Conservation (phyloP, 1,284 basidiomycete species). For the Lentinula novae-zelandiae region DNA sequence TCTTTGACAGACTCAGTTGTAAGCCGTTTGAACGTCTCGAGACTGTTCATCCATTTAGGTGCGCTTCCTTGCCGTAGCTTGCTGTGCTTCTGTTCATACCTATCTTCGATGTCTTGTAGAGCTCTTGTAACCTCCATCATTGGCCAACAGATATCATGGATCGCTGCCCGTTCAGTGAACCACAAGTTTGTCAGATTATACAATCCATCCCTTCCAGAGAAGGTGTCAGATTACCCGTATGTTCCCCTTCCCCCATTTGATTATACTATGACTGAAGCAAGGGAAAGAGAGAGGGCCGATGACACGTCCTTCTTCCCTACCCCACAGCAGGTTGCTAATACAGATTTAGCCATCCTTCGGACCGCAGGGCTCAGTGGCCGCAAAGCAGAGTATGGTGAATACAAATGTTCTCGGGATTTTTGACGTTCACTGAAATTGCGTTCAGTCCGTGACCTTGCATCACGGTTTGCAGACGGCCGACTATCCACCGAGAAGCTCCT, state of each 20-base stretch:
- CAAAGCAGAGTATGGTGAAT: slow-evolving; percentile 82
- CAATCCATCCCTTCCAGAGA: slow-evolving; percentile 70
- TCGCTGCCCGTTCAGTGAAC: slow-evolving; percentile 84
- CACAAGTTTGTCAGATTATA: slow-evolving; percentile 79
- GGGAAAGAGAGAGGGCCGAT: not conserved
- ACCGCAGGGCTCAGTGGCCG: slow-evolving; percentile 74
- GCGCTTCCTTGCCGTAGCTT: slow-evolving; percentile 15
- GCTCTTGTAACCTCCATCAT: slow-evolving; percentile 69
- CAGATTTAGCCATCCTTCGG: slow-evolving; percentile 55
- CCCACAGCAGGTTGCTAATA: slow-evolving; percentile 61
- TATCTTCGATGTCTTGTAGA: slow-evolving; percentile 24
- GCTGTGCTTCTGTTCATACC: not conserved
- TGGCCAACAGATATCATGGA: slow-evolving; percentile 90
- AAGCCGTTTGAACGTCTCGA: slow-evolving; percentile 74
- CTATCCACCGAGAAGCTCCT: slow-evolving; percentile 71
- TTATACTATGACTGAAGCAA: not conserved
- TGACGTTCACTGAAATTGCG: not conserved
- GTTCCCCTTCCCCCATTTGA: not conserved
- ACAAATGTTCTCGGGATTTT: not conserved
- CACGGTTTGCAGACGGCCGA: slow-evolving; percentile 74
- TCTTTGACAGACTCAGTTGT: slow-evolving; percentile 66
- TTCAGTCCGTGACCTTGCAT: slow-evolving; percentile 73
- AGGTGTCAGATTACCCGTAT: slow-evolving; percentile 41
- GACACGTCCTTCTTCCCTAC: slow-evolving; percentile 59
- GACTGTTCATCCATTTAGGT: slow-evolving; percentile 74